Percentiles rank a stretch among this genome's conserved stretches.
These are phyloP conservation scores for Tetrahymena thermophila DNA, from an alignment of 73 alveolate species.

Conservation along the genomic window DNA sequence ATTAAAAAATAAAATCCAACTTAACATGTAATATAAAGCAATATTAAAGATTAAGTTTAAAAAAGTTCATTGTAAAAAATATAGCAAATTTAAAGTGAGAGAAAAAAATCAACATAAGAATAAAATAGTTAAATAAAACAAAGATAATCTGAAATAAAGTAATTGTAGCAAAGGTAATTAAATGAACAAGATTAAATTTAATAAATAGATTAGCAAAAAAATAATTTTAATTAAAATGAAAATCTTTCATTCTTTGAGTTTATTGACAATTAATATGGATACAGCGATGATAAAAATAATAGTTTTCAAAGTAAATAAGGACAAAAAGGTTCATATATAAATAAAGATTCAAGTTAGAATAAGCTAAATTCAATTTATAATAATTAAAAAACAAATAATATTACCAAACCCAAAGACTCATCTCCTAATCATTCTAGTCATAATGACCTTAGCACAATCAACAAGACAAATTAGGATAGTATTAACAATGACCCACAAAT, in stretches of 20 bases:
- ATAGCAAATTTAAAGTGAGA: neutral
- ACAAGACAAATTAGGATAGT: neutral
- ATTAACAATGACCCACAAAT: neutral
- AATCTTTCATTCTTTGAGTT: neutral
- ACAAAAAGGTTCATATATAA: neutral
- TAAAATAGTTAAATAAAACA: neutral
- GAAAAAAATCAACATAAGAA: neutral
- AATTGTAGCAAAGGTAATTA: neutral
- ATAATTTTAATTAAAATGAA: neutral
- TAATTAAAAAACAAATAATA: neutral
- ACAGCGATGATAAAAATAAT: neutral
- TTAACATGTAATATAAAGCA: neutral
- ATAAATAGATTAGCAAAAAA: neutral
- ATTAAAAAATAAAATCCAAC: neutral
- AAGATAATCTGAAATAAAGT: neutral
- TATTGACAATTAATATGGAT: neutral
- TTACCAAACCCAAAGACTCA: neutral
- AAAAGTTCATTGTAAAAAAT: neutral
- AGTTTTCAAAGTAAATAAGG: neutral
- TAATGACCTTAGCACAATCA: neutral
- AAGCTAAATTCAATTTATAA: neutral
- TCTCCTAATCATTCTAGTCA: neutral
- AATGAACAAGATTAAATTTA: neutral
- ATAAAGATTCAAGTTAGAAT: neutral
- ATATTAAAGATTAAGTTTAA: neutral